Evolutionary conservation across 106 monocot species (phyloP).

Genomic region (Xerophyta viscosa): DNA sequence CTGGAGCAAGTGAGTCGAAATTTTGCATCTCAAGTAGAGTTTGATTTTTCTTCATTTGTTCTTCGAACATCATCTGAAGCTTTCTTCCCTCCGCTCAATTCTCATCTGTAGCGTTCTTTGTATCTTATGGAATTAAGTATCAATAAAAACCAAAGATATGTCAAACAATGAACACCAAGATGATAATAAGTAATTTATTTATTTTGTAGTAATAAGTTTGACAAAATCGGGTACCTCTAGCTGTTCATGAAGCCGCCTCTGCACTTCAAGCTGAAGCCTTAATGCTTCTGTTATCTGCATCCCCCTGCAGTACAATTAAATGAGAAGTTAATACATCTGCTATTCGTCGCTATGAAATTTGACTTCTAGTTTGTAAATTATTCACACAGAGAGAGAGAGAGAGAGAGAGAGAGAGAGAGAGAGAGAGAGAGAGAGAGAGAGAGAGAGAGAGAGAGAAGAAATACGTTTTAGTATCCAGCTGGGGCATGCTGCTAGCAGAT

Average conservation of each 20-base stretch:
- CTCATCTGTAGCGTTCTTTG: constrained; percentile 34
- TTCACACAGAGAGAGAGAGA: background rate
- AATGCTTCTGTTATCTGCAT: constrained; percentile 48
- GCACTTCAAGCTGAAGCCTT: constrained; percentile 47
- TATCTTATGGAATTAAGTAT: constrained; percentile 18
- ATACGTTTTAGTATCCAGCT: constrained; percentile 28
- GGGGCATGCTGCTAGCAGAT: constrained; percentile 15
- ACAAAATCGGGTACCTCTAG: constrained; percentile 20
- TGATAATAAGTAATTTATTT: background rate
- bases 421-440: background rate
- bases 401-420: background rate
- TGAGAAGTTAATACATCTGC: background rate
- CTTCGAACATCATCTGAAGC: constrained; percentile 38
- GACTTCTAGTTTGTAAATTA: background rate
- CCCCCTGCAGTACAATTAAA: constrained; percentile 21
- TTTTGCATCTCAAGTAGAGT: constrained; percentile 3
- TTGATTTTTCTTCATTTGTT: constrained; percentile 31
- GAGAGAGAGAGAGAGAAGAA: background rate
- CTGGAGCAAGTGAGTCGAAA: constrained; percentile 10
- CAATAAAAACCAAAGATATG: no score
- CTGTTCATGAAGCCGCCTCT: constrained; percentile 48
- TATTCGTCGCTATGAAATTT: background rate
- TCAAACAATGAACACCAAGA: background rate
- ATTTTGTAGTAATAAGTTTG: background rate
- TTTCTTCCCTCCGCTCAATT: constrained; percentile 35